Evolutionary conservation across 1,139 yeast species (phyloP), one percentile per base, ranked within the genome.

Genomic region (Lodderomyces metapsilosis): DNA sequence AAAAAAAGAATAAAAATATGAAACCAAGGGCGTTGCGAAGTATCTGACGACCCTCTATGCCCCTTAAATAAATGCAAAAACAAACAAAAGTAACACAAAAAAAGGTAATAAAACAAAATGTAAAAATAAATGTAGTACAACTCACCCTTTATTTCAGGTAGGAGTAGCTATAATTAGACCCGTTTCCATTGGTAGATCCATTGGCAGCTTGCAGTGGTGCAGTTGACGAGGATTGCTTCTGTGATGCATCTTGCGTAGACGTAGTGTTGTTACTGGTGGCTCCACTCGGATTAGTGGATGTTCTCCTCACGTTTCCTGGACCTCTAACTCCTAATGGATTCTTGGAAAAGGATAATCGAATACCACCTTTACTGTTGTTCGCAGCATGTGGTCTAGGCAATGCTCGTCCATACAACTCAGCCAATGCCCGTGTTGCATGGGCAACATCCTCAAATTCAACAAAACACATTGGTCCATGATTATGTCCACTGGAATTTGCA

Each of bases 381-480:
- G 85, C 86, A 13, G 74, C 74, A 40, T 73, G 72, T 3, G 85
- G 76, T 51, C 91, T 68, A 18, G 89, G 89, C 53, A 85, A 70
- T 8, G 87, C 82, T 51, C 92, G 76, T 12, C 98, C 98, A 59
- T 92, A 92, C 42, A 92, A 69, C 62, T 89, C 96, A 28, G 95
- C 96, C 49, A 92, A 73, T 0, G 98, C 97, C 52, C 89, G 74
- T 1, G 98, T 89, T 3, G 98, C 98, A 62, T 80, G 88, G 1
- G 87, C 84, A 39, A 92, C 96, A 61, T 91, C 97, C 53, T 92
- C 98, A 70, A 92, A 92, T 67, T 92, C 98, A 43, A 92, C 98
- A 74, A 92, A 92, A 64, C 98, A 92, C 98, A 92, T 92, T 41
- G 98, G 98, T 2, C 98, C 98, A 64, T 85, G 94, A 49, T 74